Evolutionary conservation across 1,139 yeast species (phyloP), one percentile per base, ranked within the genome.

Genomic region (Pneumocystis carinii): DNA sequence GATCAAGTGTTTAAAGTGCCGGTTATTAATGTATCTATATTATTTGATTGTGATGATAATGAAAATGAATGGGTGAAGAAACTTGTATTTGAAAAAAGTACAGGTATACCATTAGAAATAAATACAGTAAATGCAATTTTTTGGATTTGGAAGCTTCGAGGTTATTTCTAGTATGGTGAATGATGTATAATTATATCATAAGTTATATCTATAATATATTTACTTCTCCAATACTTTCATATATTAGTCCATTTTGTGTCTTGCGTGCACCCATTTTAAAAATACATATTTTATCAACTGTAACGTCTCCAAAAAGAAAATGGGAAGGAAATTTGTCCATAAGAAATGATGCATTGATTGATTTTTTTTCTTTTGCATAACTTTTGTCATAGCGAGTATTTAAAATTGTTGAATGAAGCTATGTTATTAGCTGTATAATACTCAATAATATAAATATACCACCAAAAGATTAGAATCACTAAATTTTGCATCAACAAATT

Each of bases 361-460:
- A 48, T 48, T 24, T 48, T 8, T 48, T 24, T 48, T 48, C 32
- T 48, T 48, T 48, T 48, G 32, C n/a, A 48, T 48, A 48, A 19
- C n/a, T 48, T 24, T 48, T 48, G 7, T 48, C 55, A 48, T 48
- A 48, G 27, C 55, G 55, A n/a, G 55, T 48, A 48, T 24, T 48
- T 48, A 48, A 48, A 48, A 48, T 48, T 15, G 55, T 48, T 48
- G 55, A 48, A 48, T 48, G 55, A 48, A 48, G 55, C 55, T 48
- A 12, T 48, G n/a, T 48, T 12, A 19, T 48, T 12, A 48, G 55
- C 12, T 48, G 7, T 24, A 19, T 48, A 48, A 48, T 48, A 48
- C 24, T 24, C 15, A 48, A 24, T 48, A 48, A 19, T 48, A 48
- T 48, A 48, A 48, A 24, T 48, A 12, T 48, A 48, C 55, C 55